A percentile compares a stretch with the other conserved stretches of the same genome.
Evolutionary conservation across 2,329 filamentous ascomycete species (phyloP).

Genomic region (Claviceps sp.): DNA sequence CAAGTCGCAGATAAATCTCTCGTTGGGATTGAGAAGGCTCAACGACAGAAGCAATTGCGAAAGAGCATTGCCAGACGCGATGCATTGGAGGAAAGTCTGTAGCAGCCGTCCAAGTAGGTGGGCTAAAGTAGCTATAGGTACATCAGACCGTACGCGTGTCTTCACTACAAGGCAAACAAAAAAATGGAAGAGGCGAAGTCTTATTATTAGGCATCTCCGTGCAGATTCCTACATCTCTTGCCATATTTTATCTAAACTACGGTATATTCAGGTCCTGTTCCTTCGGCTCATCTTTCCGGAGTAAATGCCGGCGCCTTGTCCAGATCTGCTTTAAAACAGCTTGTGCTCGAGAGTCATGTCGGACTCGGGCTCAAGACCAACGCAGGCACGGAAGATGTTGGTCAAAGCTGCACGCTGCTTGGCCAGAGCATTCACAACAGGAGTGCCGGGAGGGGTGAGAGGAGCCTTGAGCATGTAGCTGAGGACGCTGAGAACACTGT

Average conservation of each 20-base stretch:
- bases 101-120: no score
- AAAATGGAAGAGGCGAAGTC: not conserved
- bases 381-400: conserved; percentile 97
- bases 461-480: conserved; percentile 99
- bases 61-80: no score
- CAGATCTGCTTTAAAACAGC: conserved; percentile 51
- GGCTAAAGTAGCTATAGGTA: no score
- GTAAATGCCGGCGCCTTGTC: not conserved
- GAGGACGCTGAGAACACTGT: conserved; percentile 89
- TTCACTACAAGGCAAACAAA: not conserved
- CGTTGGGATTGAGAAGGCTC: no score
- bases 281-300: no score
- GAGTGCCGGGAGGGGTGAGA: conserved; percentile 83
- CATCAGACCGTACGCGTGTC: not conserved
- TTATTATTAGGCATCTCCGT: conserved; percentile 1
- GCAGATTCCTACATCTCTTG: conserved; percentile 10
- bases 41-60: no score
- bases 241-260: conserved; percentile 1
- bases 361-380: conserved; percentile 91
- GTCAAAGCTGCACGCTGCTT: conserved; percentile 92
- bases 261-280: not conserved
- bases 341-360: conserved; percentile 99
- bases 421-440: conserved; percentile 85
- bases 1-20: no score
- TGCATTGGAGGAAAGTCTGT: no score